A percentile compares a stretch with the other conserved stretches of the same genome.
These are phyloP conservation scores for Berberis vulgaris DNA, from an alignment of 164 flowering plant species.

Conservation along the genomic window DNA sequence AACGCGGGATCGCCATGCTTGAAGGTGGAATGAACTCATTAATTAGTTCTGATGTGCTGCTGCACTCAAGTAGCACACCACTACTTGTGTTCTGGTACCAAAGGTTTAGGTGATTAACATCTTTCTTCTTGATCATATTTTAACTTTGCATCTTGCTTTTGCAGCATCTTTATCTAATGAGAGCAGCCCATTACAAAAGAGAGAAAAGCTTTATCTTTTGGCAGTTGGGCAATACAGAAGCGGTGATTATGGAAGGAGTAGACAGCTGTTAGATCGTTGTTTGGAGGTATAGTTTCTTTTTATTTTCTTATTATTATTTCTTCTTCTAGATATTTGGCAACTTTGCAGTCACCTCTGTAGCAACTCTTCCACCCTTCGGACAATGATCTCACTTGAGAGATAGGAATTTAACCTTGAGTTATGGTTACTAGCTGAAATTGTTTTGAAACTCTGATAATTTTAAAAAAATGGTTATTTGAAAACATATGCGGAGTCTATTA, in stretches of 20 bases:
- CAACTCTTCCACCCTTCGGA: too few relatives aligned
- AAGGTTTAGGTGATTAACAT: too few relatives aligned
- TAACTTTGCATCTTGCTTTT: conserved; percentile 6
- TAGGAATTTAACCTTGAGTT: too few relatives aligned
- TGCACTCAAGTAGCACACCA: too few relatives aligned
- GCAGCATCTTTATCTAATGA: conserved; percentile 55
- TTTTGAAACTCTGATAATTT: too few relatives aligned
- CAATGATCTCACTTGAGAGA: too few relatives aligned
- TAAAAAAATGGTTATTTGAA: too few relatives aligned
- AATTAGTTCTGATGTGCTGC: too few relatives aligned
- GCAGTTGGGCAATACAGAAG: conserved; percentile 88
- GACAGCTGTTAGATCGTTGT: conserved; percentile 61
- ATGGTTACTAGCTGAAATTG: too few relatives aligned
- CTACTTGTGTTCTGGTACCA: too few relatives aligned
- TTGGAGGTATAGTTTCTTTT: conserved; percentile 50
- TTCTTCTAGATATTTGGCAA: background rate
- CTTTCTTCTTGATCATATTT: background rate
- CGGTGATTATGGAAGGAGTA: conserved; percentile 64
- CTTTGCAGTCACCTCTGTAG: too few relatives aligned
- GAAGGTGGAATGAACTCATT: conserved; percentile 42
- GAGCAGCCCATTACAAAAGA: conserved; percentile 41
- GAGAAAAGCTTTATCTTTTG: conserved; percentile 80
- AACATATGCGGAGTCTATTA: too few relatives aligned
- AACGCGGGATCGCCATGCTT: conserved; percentile 95
- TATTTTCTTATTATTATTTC: background rate